Evolutionary conservation across 2,329 filamentous ascomycete genomes (phyloP), one percentile per base, ranked within the genome.

Genomic region (Diaporthe capsici): DNA sequence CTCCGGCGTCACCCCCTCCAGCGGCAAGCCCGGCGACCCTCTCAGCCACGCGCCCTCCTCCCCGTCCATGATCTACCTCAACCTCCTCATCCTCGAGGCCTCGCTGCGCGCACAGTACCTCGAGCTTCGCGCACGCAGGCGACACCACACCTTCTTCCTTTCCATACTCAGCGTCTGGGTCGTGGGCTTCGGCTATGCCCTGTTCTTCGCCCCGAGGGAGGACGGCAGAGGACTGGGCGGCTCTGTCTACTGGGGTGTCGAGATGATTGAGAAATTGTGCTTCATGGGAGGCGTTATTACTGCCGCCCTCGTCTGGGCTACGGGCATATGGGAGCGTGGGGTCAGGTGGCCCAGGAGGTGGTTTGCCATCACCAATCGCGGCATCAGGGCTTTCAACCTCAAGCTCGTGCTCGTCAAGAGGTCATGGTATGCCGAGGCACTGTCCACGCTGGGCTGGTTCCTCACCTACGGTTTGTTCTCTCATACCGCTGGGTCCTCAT

Each of bases 51-150:
- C 96, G 22, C 96, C 96, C n/a, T 96, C 94, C 82, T 95, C 95
- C 22, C 96, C 96, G 61, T 95, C 95, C 73, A 97, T 98, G 88
- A 98, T 99, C 82, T 99, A 99, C 86, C 92, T 99, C 81, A 99
- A 99, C 85, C 93, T 99, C 34, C 91, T 99, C 76, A 97, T 99
- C 81, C 94, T 99, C 84, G 97, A 99, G 84, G 95, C 95, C 67
- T 98, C 95, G 7, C 88, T 99, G 49, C 95, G 97, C 78, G 93
- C 95, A 34, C 97, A 99, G 81, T 98, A 97, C 85, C 92, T 99
- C 74, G 94, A 95, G 77, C 90, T 98, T 60, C 94, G 96, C 76
- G 94, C 95, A 63, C 93, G 97, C 57, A 91, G 95, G 65, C 93
- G 97, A 22, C 95, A 98, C 81, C 96, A 99, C 84, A 96, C 95